phyloP scores from a whole-genome alignment of 179 eudicot genomes.

The Silene coronaria region DNA sequence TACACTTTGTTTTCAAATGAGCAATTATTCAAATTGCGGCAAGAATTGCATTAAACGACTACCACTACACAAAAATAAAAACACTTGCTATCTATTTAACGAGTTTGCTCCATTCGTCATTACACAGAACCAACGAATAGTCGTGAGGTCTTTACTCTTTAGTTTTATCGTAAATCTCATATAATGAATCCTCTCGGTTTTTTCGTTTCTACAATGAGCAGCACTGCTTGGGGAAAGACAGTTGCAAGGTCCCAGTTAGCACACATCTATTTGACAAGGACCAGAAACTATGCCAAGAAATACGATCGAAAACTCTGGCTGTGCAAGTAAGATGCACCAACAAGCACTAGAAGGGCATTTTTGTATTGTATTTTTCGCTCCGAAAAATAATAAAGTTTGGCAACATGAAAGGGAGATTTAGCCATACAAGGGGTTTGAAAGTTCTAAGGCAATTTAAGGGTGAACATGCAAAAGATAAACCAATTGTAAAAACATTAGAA shows the following conservation, averaged over 20 bases:
- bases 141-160: no score
- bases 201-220: constrained; percentile 17
- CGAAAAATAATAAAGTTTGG: not conserved
- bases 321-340: constrained; percentile 61
- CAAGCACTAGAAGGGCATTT: constrained; percentile 18
- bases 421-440: not conserved
- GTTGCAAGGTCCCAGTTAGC: constrained; percentile 54
- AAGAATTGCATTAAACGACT: no score
- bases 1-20: no score
- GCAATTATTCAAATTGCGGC: no score
- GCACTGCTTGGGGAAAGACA: constrained; percentile 54
- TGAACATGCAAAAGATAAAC: not conserved
- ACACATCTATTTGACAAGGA: constrained; percentile 29
- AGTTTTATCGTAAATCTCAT: no score
- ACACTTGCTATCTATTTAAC: no score
- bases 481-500: not conserved
- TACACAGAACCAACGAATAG: not conserved
- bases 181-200: not conserved
- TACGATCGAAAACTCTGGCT: constrained; percentile 48
- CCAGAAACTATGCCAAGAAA: constrained; percentile 36
- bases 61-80: no score
- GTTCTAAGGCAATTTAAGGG: constrained; percentile 1
- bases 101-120: no score
- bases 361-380: not conserved
- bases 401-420: not conserved